Evolutionary conservation across 2,329 filamentous ascomycete species (phyloP), one percentile per base, ranked within the genome.

Genomic region (Nothopassalora personata): DNA sequence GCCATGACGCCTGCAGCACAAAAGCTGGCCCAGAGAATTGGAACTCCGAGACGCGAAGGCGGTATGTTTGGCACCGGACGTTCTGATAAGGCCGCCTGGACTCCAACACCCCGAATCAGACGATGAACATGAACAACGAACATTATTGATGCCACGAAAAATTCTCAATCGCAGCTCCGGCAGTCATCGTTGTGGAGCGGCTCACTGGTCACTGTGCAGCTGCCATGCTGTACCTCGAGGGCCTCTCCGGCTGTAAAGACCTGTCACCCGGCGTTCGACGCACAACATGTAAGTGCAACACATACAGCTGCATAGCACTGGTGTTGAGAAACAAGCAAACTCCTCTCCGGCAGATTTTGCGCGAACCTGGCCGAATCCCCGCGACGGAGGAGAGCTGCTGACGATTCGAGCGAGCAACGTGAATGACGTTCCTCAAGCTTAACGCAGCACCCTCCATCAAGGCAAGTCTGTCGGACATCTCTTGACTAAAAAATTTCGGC

Each of bases 1-100:
- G 63, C 56, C 4, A 74, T 92, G 70, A 93, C 90, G 23, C 90
- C 90, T 4, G 90, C 90, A 13, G 90, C 87, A 2, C 83, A 86
- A 71, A 80, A 85, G 61, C 74, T 91, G 34, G 86, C 85, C 78
- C 85, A 81, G 63, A 85, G 80, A 71, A 83, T 90, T 64, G 82
- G 76, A 43, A 79, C 71, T 19, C 73, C 72, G 18, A 66, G 62
- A 28, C 65, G 64, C 13, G 48, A 59, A 30, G 60, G 57, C 47
- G 58, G 60, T 3, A 60, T 61, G 23, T 70, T 69, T 45, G 59
- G 53, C 8, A 50, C 57, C 30, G 48, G 47, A 19, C 39, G 55
- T 11, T 34, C 36, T 33, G 31, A 56, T 11, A 54, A 60, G 31
- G 56, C 54, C 18, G 54, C 39, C 36, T 66, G 65, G 64, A 66